Base-by-base conservation (phyloP, 495 filamentous ascomycete genomes). In the Talaromyces adpressus region DNA sequence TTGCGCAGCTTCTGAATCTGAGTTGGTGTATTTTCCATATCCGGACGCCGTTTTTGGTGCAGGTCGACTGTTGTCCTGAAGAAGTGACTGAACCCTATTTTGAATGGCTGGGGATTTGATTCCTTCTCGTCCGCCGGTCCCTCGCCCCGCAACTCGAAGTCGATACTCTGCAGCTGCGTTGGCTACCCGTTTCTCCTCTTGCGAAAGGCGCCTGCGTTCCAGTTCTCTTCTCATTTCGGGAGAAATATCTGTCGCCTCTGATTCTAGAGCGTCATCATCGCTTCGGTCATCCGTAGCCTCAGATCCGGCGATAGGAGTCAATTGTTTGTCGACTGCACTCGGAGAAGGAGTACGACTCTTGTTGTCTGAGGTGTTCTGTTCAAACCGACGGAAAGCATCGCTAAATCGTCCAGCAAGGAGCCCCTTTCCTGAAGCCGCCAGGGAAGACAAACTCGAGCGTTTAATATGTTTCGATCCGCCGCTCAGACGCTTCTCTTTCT, bases 321-420 rank as follows among this genome's bases (percentile, higher is more conserved):
- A 73, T 49, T 81, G 80, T 64, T 73, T 71, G 57, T 75, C 69
- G 20, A 64, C 64, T 41, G 73, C 77, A 59, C 80, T 75, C 8
- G 72, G 70, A 20, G 69, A 76, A 2, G 83, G 85, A 27, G 80
- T 82, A 65, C 81, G 79, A 25, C 62, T 56, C 29, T 80, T 79
- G 66, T 72, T 66, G 18, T 80, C 82, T 34, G 73, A 69, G 59
- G 75, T 77, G 65, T 84, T 84, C 23, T 83, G 83, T 71, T 98
- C 94, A 68, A 98, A 98, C 5, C 90, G 84, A 65, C 93, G 89
- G 79, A 98, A 98, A 4, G 95, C 93, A 60, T 97, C 95, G 2
- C 95, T 92, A 73, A 98, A 97, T 71, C 90, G 92, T 7, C 93
- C 91, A 27, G 88, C 88, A 25, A 98, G 81, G 45, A 96, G 83